These are phyloP conservation scores for Cystobasidium onofrii DNA, from an alignment of 768 basidiomycete species.

Conservation along the genomic window DNA sequence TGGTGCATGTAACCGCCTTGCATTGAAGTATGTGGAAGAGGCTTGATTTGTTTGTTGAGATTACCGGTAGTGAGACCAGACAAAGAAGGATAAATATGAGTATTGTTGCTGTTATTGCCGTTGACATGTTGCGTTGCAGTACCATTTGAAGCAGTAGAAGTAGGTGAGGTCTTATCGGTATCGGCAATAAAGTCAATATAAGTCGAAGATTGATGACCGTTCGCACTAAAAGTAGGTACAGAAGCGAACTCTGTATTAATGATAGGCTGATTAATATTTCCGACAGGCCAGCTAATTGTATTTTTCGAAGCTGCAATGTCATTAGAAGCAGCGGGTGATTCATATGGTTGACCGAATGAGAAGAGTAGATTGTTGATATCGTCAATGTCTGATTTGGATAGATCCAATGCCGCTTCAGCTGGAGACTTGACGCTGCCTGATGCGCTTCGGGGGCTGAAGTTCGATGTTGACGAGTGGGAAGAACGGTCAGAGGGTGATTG, in stretches of 20 bases:
- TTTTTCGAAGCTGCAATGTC: not conserved
- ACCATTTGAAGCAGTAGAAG: not conserved
- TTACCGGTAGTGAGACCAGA: not conserved
- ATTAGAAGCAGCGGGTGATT: not conserved
- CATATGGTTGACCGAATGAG: slow-evolving; percentile 26
- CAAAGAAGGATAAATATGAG: slow-evolving; percentile 16
- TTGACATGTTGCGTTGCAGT: not conserved
- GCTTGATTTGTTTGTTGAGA: slow-evolving; percentile 2
- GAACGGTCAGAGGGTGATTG: slow-evolving; percentile 24
- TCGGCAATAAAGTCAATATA: not conserved
- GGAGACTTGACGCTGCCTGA: slow-evolving; percentile 14
- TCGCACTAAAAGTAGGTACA: not conserved
- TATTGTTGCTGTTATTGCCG: not conserved
- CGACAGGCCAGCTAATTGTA: not conserved
- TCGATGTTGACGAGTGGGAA: slow-evolving; percentile 23
- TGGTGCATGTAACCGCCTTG: not conserved
- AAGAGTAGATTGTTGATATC: slow-evolving; percentile 29
- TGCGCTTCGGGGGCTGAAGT: slow-evolving; percentile 27
- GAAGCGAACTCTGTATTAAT: not conserved
- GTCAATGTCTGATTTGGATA: slow-evolving; percentile 24
- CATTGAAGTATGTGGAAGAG: not conserved
- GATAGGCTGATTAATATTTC: not conserved
- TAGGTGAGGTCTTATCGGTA: not conserved
- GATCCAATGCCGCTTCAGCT: slow-evolving; percentile 8
- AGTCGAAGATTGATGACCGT: not conserved